Conservation (phyloP, 192 early-diverging fungal species). For the Entomortierella lignicola region DNA sequence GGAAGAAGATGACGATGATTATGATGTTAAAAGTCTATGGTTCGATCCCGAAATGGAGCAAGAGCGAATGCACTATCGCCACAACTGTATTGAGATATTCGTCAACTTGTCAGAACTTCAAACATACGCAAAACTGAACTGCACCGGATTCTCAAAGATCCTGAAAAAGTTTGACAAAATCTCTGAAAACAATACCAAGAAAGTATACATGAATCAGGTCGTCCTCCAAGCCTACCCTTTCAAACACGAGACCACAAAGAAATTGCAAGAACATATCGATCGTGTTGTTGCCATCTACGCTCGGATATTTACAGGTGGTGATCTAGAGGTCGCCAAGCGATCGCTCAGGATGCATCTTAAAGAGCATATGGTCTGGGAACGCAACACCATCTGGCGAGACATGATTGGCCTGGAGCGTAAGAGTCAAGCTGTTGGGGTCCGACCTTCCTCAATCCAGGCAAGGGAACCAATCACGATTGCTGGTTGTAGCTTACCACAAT, state of each 20-base stretch:
- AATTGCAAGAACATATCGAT: conserved; percentile 72
- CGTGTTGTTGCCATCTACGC: conserved; percentile 74
- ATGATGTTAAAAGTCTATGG: conserved; percentile 44
- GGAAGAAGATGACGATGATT: conserved; percentile 31
- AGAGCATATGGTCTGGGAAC: conserved; percentile 94
- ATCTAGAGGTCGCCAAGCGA: conserved; percentile 70
- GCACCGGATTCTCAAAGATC: conserved; percentile 94
- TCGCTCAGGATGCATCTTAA: conserved; percentile 86
- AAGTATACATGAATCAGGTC: conserved; percentile 72
- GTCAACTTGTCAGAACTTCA: conserved; percentile 87
- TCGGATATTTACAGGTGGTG: conserved; percentile 66
- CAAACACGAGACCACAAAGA: conserved; percentile 67
- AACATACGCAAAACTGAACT: conserved; percentile 89
- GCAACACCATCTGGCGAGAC: conserved; percentile 98
- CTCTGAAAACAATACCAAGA: conserved; percentile 75
- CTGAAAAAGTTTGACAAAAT: conserved; percentile 99
- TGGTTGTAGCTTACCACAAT: conserved; percentile 56
- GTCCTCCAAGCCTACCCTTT: conserved; percentile 81
- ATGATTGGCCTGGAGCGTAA: conserved; percentile 92
- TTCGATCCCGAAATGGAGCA: conserved; percentile 51
- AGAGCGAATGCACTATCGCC: conserved; percentile 51
- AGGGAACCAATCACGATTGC: conserved; percentile 46
- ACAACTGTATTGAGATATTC: conserved; percentile 79
- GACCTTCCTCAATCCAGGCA: conserved; percentile 30
- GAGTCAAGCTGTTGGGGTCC: conserved; percentile 77